A percentile compares a stretch with the other conserved stretches of the same genome.
Conservation (phyloP, 192 early-diverging fungal genomes). For the Thoreauomyces humboldtii region DNA sequence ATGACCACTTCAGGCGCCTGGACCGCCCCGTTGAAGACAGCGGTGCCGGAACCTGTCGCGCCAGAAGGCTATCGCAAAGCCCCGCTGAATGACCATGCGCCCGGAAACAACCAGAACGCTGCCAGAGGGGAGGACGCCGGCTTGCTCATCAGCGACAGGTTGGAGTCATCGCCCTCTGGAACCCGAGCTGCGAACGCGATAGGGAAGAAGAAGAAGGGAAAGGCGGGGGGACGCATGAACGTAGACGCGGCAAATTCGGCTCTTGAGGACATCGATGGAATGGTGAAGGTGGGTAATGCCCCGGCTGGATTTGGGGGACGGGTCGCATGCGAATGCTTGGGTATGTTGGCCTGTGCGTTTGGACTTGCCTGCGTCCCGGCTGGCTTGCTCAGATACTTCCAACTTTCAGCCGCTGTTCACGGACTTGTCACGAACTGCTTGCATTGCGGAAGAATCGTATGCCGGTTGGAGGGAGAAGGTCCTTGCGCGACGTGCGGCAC, state of each 20-base stretch:
- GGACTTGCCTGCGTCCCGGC: not conserved
- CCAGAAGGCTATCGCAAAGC: not conserved
- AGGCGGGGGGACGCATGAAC: conserved; percentile 23
- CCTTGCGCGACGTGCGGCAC: conserved; percentile 46
- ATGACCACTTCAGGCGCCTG: conserved; percentile 14
- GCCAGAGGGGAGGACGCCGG: conserved; percentile 11
- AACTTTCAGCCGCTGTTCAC: conserved; percentile 37
- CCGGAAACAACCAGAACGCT: too few relatives aligned
- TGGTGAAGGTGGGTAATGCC: conserved; percentile 41
- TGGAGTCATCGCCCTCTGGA: not conserved
- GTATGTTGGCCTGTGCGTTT: not conserved
- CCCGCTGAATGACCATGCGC: not conserved
- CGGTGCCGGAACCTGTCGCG: not conserved
- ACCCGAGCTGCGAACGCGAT: not conserved
- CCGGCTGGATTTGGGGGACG: conserved; percentile 38
- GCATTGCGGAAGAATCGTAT: conserved; percentile 49
- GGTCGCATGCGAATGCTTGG: conserved; percentile 42
- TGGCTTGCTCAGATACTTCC: not conserved
- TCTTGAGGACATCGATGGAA: conserved; percentile 28
- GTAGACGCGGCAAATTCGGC: conserved; percentile 1
- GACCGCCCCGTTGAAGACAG: conserved; percentile 14
- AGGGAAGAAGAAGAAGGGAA: conserved; percentile 10
- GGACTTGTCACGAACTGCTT: conserved; percentile 49
- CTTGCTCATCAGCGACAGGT: not conserved
- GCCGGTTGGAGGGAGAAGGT: conserved; percentile 43